Base-by-base conservation (phyloP, 2,329 filamentous ascomycete genomes). In the Fusarium austroafricanum region DNA sequence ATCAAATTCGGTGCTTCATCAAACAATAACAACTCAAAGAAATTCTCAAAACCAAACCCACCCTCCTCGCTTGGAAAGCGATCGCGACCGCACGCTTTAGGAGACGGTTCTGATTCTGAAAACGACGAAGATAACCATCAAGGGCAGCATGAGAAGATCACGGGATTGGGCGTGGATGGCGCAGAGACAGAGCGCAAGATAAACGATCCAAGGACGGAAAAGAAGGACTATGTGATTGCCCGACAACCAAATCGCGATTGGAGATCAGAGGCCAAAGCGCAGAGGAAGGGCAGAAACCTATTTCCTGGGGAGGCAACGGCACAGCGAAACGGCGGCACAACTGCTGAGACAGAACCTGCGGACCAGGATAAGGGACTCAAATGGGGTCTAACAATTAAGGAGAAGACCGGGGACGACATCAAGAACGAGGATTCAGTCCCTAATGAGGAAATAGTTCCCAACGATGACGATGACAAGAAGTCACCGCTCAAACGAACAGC, bases 231-330 rank as follows among this genome's bases (percentile, higher is more conserved):
- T 43, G 80, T 92, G 18, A 92, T 93, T 67, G 80, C 83, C 29
- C 79, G 79, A 38, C 82, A 86, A 71, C 79, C 81, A 66, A 92
- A 91, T 77, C 82, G 84, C 53, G 86, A 91, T 79, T 90, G 88
- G 89, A 83, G 84, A 71, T 82, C 83, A 59, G 86, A 89, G 58
- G 79, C 80, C 64, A 82, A 81, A 65, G 83, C 83, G 63, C 78
- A 79, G 64, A 75, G 76, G 37, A 79, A 80, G 58, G 80, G 84
- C 68, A 88, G 83, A 76, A 89, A 87, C 75, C 76, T 86, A 15
- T 79, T 90, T n/a, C 88, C 87, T 9, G 86, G 86, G 64, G 86
- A 86, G 39, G 83, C 84, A 65, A 82, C 81, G 65, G 77, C 81
- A 63, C 80, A 80, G 68, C 81, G 80, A 71, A 81, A 75, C 45